phyloP scores from a whole-genome alignment of 306 rosid species.

The Delonix regia region DNA sequence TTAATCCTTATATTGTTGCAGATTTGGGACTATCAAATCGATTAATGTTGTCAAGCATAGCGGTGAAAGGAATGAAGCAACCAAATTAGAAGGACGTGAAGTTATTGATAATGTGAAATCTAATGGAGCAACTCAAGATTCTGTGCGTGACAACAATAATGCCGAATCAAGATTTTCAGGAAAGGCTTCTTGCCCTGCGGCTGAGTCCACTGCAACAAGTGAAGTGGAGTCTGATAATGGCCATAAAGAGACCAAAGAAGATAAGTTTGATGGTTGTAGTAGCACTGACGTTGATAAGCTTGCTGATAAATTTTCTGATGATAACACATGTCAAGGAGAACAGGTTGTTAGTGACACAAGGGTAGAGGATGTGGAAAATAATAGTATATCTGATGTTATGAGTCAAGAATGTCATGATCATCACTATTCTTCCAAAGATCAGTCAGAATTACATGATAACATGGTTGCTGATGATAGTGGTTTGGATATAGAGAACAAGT shows the following conservation, averaged over 20 bases:
- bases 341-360: slow-evolving; percentile 36
- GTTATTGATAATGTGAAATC: slow-evolving; percentile 37
- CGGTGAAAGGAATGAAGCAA: slow-evolving; percentile 28
- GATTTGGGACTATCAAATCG: slow-evolving; percentile 88
- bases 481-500: slow-evolving; percentile 40
- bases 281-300: slow-evolving; percentile 32
- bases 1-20: slow-evolving; percentile 44
- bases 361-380: slow-evolving; percentile 14
- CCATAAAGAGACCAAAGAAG: slow-evolving; percentile 43
- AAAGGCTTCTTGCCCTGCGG: slow-evolving; percentile 18
- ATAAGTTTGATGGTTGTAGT: slow-evolving; percentile 27
- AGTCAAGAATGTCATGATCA: slow-evolving; percentile 38
- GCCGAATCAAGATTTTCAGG: slow-evolving; percentile 37
- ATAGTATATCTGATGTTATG: slow-evolving; percentile 26
- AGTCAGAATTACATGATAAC: slow-evolving; percentile 34
- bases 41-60: slow-evolving; percentile 61
- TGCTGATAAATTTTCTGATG: slow-evolving; percentile 32
- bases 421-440: slow-evolving; percentile 40
- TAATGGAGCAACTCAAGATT: slow-evolving; percentile 32
- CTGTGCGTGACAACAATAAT: background rate
- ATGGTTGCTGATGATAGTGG: slow-evolving; percentile 35
- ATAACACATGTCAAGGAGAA: slow-evolving; percentile 41
- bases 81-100: slow-evolving; percentile 40
- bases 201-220: slow-evolving; percentile 21
- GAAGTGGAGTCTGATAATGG: slow-evolving; percentile 27